Conservation (phyloP, 116 monocot species). For the Posidonia oceanica region DNA sequence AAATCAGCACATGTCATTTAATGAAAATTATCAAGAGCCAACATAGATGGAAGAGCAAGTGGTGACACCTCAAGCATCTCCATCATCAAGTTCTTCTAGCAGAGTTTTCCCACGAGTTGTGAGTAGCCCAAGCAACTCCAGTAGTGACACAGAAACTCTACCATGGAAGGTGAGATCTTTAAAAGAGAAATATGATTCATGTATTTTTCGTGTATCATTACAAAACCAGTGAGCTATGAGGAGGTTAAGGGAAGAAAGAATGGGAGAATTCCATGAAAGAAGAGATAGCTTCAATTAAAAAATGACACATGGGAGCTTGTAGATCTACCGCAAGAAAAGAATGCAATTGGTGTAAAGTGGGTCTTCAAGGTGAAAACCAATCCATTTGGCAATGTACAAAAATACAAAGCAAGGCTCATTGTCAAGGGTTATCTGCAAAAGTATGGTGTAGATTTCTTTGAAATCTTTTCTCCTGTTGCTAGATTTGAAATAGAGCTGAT, state of each 20-base stretch:
- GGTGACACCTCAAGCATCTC: too few relatives aligned
- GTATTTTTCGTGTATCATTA: conserved; percentile 5
- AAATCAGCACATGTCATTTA: too few relatives aligned
- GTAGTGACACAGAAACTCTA: background rate
- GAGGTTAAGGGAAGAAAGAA: too few relatives aligned
- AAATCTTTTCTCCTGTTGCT: background rate
- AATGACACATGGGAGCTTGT: conserved; percentile 6
- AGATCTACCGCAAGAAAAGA: background rate
- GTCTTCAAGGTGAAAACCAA: conserved; percentile 4
- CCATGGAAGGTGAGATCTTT: conserved; percentile 9
- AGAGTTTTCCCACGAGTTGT: too few relatives aligned
- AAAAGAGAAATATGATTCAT: conserved; percentile 3
- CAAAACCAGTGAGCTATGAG: background rate
- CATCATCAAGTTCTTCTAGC: too few relatives aligned
- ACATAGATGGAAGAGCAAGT: background rate
- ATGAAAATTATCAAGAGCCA: too few relatives aligned
- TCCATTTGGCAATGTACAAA: conserved; percentile 5
- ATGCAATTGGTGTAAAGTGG: conserved; percentile 19
- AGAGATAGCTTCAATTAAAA: background rate
- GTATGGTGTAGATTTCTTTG: conserved; percentile 1
- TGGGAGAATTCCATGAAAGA: background rate
- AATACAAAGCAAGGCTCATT: background rate
- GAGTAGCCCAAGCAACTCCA: background rate
- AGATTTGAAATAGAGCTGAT: background rate
- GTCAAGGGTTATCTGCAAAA: background rate